phyloP scores from a whole-genome alignment of 2,329 filamentous ascomycete genomes.

The Pleomassaria siparia region DNA sequence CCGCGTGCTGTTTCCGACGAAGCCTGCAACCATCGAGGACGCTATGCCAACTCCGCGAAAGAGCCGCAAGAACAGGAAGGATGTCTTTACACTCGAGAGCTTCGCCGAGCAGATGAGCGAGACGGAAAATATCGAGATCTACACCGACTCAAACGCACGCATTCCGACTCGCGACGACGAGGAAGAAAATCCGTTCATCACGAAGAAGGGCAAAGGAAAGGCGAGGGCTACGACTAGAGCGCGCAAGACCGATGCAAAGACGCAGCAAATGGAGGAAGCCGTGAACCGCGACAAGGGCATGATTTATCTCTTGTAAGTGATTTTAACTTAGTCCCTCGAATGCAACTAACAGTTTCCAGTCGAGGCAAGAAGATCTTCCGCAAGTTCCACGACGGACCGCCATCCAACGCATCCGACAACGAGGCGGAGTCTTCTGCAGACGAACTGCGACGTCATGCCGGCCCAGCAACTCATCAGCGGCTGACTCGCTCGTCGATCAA shows the following conservation, averaged over 20 bases:
- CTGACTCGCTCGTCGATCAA: constrained; percentile 70
- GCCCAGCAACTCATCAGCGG: constrained; percentile 47
- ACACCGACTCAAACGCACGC: constrained; percentile 76
- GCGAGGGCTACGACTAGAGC: constrained; percentile 56
- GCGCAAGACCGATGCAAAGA: constrained; percentile 58
- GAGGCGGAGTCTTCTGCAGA: constrained; percentile 36
- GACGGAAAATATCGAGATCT: constrained; percentile 66
- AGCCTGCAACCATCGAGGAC: constrained; percentile 63
- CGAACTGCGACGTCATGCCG: constrained; percentile 45
- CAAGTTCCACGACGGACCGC: constrained; percentile 57
- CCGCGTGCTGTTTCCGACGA: constrained; percentile 60
- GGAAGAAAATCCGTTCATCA: constrained; percentile 72
- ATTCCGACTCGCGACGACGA: constrained; percentile 68
- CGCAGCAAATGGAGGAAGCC: constrained; percentile 62
- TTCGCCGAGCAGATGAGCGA: constrained; percentile 54
- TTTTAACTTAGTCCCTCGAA: not conserved
- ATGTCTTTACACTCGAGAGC: constrained; percentile 44
- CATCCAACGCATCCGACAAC: constrained; percentile 37
- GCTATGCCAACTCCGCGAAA: constrained; percentile 62
- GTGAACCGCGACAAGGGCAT: constrained; percentile 69
- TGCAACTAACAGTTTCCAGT: constrained; percentile 49
- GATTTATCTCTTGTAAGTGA: constrained; percentile 76
- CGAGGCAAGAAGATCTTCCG: constrained; percentile 79
- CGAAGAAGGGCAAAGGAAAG: constrained; percentile 48
- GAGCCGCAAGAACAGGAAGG: constrained; percentile 59